Base-by-base conservation (phyloP, 306 rosid species). In the Prunus davidiana region DNA sequence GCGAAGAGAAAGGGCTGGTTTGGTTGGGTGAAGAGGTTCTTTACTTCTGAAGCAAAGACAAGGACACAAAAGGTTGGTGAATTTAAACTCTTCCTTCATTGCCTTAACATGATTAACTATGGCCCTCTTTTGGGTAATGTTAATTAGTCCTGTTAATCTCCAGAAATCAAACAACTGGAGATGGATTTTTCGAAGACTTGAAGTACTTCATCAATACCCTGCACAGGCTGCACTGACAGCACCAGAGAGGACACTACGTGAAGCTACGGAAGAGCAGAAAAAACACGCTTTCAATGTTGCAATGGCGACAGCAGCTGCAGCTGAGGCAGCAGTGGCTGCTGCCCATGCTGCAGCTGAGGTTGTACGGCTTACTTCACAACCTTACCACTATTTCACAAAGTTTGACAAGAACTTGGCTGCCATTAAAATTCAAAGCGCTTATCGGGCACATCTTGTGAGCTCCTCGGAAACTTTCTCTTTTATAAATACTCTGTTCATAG, bases 271-370 rank as follows among this genome's bases (percentile, higher is more conserved):
- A 50, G 91, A 88, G 83, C 94, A 90, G 77, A 91, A 86, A 79
- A 93, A 81, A 56, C 98, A 86, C 72, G 97, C 98, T 77, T 71
- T 91, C 77, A 84, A 83, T 27, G 96, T 93, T 76, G 98, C 98
- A 69, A 73, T 86, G 63, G 96, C 93, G 77, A 84, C 98, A 24
- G 86, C 92, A 32, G 92, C 97, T 11, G 98, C 97, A 2, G 98
- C 93, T 1, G 89, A 93, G 81, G 97, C 93, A 54, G 98, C 98
- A 3, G 89, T 91, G 60, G 93, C 96, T 45, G 97, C 98, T 24
- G 97, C 96, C 32, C 86, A 87, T 64, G 97, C 93, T 72, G 98
- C 96, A 8, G 97, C 96, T 4, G 96, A 88, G 86, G 98, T 91
- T 74, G 98, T 93, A 63, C 80, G 87, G 71, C 89, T 93, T 54